A percentile compares a stretch with the other conserved stretches of the same genome.
Conservation (phyloP, 2,329 filamentous ascomycete species). For the Trichoderma sp. region DNA sequence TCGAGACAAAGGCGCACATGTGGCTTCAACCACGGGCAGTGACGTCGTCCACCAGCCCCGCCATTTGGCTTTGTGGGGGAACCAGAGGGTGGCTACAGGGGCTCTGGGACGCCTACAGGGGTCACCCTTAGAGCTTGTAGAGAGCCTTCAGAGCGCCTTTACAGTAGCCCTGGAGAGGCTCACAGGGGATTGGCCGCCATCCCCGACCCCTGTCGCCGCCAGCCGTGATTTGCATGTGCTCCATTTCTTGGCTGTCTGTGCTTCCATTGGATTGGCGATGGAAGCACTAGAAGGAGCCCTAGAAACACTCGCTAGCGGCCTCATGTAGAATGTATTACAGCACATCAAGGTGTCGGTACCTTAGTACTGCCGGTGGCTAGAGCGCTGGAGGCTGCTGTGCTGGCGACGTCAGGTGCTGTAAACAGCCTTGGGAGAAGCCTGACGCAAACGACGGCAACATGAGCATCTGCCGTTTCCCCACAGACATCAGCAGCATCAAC, state of each 20-base stretch:
- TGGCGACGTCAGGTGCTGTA: background rate
- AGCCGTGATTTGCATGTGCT: slow-evolving; percentile 6
- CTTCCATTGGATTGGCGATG: background rate
- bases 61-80: background rate
- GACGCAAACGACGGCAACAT: slow-evolving; percentile 14
- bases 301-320: background rate
- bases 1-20: background rate
- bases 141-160: no score
- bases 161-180: background rate
- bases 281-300: background rate
- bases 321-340: no score
- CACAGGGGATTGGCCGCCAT: background rate
- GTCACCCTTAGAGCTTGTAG: background rate
- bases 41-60: slow-evolving; percentile 12
- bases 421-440: slow-evolving; percentile 15
- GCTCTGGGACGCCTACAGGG: background rate
- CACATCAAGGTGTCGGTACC: background rate
- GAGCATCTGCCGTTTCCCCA: background rate
- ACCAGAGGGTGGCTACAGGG: background rate
- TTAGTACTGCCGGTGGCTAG: background rate
- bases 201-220: slow-evolving; percentile 10
- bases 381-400: background rate
- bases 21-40: slow-evolving; percentile 9
- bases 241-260: background rate
- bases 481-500: background rate